These are phyloP conservation scores for Thermothielavioides terrestris DNA, from an alignment of 495 filamentous ascomycete genomes.

Conservation along the genomic window DNA sequence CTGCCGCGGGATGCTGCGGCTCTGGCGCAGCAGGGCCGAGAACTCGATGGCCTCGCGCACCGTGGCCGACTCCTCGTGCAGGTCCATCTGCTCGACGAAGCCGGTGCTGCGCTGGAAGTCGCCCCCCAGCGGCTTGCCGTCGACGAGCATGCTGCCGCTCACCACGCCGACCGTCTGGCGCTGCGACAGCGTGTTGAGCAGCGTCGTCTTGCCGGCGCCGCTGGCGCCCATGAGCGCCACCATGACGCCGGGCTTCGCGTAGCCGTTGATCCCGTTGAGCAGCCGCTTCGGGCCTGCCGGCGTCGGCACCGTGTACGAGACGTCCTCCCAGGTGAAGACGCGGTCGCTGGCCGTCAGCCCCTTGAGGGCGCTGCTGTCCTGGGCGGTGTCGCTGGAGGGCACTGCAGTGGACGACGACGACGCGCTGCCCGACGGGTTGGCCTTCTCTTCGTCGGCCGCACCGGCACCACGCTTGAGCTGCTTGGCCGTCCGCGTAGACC, in stretches of 20 bases:
- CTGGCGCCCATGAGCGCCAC: constrained; percentile 78
- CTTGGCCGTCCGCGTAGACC: constrained; percentile 22
- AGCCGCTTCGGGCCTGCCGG: constrained; percentile 48
- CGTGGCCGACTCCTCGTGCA: constrained; percentile 74
- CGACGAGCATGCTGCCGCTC: constrained; percentile 66
- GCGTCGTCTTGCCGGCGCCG: constrained; percentile 69
- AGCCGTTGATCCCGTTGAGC: constrained; percentile 64
- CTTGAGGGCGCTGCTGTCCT: constrained; percentile 10
- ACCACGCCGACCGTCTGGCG: constrained; percentile 66
- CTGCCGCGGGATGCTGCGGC: constrained; percentile 48
- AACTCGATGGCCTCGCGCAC: constrained; percentile 81
- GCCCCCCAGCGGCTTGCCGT: constrained; percentile 56
- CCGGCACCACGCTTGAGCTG: constrained; percentile 13
- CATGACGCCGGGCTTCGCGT: constrained; percentile 72
- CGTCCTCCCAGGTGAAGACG: constrained; percentile 54
- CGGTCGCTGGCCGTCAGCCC: constrained; percentile 12
- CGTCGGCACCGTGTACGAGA: constrained; percentile 58
- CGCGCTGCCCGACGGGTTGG: constrained; percentile 12
- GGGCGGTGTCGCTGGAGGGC: constrained; percentile 21
- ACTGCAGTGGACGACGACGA: constrained; percentile 20
- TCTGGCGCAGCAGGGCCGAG: constrained; percentile 71
- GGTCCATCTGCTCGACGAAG: constrained; percentile 81
- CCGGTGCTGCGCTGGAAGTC: constrained; percentile 78
- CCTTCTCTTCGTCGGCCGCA: constrained; percentile 39
- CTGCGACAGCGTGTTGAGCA: constrained; percentile 62